Conservation (phyloP, 2,329 filamentous ascomycete species). For the Nothophoma quercina region DNA sequence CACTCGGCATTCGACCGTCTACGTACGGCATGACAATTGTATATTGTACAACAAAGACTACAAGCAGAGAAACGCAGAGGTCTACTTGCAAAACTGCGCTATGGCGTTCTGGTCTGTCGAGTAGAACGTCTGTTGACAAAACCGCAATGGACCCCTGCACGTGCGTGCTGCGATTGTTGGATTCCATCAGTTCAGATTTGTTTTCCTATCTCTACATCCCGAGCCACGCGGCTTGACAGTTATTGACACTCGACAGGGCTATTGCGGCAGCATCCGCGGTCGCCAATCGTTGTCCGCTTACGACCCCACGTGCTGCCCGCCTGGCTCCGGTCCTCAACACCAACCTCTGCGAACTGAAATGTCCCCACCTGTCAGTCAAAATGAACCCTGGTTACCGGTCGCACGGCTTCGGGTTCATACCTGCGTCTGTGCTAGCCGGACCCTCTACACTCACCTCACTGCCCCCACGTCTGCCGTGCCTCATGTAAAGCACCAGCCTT, state of each 20-base stretch:
- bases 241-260: slow-evolving; percentile 20
- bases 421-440: slow-evolving; percentile 20
- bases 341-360: slow-evolving; percentile 24
- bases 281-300: slow-evolving; percentile 34
- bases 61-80: slow-evolving; percentile 19
- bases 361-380: slow-evolving; percentile 18
- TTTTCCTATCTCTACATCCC: slow-evolving; percentile 1
- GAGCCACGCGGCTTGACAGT: slow-evolving; percentile 16
- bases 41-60: slow-evolving; percentile 26
- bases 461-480: slow-evolving; percentile 32
- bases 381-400: slow-evolving; percentile 27
- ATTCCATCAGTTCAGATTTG: slow-evolving; percentile 6
- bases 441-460: slow-evolving; percentile 16
- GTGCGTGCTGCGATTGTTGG: slow-evolving; percentile 27
- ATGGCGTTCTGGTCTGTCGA: slow-evolving; percentile 16
- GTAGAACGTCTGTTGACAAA: not conserved
- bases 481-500: slow-evolving; percentile 31
- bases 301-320: slow-evolving; percentile 33
- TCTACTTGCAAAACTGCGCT: slow-evolving; percentile 19
- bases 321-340: slow-evolving; percentile 18
- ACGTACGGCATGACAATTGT: slow-evolving; percentile 23
- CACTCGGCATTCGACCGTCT: slow-evolving; percentile 22
- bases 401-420: slow-evolving; percentile 31
- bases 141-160: slow-evolving; percentile 6
- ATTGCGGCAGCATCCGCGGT: slow-evolving; percentile 11